Evolutionary conservation across 495 filamentous ascomycete genomes (phyloP).

Genomic region (Xylaria castorea): DNA sequence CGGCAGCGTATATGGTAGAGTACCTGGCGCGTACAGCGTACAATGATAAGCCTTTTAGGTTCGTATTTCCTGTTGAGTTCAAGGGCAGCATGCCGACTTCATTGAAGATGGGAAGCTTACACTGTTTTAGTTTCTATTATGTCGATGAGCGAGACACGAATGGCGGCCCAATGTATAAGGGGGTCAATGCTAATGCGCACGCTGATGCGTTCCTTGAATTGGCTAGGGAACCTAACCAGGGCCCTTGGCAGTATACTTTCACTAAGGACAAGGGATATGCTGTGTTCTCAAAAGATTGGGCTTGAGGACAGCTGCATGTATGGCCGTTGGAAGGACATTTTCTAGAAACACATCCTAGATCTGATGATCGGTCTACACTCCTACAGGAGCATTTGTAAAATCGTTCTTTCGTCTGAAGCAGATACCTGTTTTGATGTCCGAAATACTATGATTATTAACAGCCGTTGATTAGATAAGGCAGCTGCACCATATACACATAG

Average conservation of each 20-base stretch:
- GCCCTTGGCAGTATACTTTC: conserved; percentile 51
- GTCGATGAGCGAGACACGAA: conserved; percentile 47
- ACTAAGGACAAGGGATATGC: conserved; percentile 49
- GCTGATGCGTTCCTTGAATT: conserved; percentile 44
- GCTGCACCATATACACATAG: not conserved
- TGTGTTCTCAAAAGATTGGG: conserved; percentile 25
- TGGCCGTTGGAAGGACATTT: not conserved
- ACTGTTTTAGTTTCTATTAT: conserved; percentile 48
- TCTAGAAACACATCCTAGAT: not conserved
- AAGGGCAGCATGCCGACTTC: not conserved
- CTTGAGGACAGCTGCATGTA: not conserved
- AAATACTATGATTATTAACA: not conserved
- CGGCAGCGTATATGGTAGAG: conserved; percentile 43
- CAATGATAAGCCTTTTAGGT: conserved; percentile 44
- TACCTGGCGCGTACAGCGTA: conserved; percentile 37
- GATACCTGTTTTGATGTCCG: not conserved
- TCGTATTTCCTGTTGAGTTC: conserved; percentile 24
- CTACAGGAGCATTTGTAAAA: not conserved
- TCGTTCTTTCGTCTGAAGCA: not conserved
- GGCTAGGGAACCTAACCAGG: conserved; percentile 36
- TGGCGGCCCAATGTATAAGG: conserved; percentile 37
- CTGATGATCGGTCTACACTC: not conserved
- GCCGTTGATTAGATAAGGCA: not conserved
- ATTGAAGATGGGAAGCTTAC: conserved; percentile 1
- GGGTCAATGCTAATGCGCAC: conserved; percentile 42